Evolutionary conservation across 768 basidiomycete species (phyloP).

Genomic region (Tricholoma saponaceum): DNA sequence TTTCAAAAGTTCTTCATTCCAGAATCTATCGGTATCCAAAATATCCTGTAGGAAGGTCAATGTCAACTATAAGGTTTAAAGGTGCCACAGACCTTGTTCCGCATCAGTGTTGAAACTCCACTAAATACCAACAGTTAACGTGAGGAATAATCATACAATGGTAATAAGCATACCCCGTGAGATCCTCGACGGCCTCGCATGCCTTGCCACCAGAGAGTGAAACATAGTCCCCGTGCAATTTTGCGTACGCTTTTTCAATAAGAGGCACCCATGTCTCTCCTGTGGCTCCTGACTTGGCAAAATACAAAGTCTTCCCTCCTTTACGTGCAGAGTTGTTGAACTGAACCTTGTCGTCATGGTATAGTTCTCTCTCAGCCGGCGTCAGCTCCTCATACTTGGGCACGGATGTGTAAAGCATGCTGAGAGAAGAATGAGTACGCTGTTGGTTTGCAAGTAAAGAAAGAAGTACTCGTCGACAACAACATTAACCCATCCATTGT

Average conservation of each 20-base stretch:
- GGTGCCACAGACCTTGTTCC: conserved; percentile 30
- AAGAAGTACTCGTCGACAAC: conserved; percentile 52
- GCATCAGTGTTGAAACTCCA: conserved; percentile 40
- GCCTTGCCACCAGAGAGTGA: conserved; percentile 32
- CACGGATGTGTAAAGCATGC: conserved; percentile 43
- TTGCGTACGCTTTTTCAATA: conserved; percentile 60
- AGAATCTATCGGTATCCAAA: conserved; percentile 46
- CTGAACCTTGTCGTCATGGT: conserved; percentile 45
- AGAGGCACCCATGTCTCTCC: conserved; percentile 56
- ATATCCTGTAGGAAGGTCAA: conserved; percentile 29
- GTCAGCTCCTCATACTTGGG: conserved; percentile 49
- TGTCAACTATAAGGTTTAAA: not conserved
- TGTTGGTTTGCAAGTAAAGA: not conserved
- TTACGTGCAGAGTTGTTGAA: conserved; percentile 44
- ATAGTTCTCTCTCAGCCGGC: conserved; percentile 36
- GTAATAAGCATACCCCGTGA: conserved; percentile 43
- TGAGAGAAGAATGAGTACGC: conserved; percentile 11
- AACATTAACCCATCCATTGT: conserved; percentile 48
- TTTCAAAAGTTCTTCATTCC: conserved; percentile 47
- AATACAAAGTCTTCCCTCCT: conserved; percentile 46
- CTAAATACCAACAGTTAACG: conserved; percentile 16
- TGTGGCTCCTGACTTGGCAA: conserved; percentile 42
- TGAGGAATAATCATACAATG: not conserved
- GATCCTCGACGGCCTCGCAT: conserved; percentile 50
- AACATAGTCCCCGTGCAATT: conserved; percentile 45